phyloP scores from a whole-genome alignment of 805 yeast genomes.

The Ogataea angusta region DNA sequence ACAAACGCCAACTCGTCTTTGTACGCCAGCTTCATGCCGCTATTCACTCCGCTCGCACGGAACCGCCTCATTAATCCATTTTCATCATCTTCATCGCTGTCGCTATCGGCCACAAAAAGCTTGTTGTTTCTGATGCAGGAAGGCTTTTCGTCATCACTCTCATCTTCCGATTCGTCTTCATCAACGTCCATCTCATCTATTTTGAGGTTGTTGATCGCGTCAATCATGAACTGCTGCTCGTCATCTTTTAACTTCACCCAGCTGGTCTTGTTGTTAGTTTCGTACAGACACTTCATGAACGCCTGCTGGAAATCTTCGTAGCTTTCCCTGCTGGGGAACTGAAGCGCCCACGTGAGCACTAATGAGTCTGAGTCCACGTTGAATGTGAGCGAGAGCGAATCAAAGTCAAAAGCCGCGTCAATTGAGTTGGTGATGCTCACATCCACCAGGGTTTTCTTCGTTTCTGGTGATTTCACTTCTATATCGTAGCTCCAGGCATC shows the following conservation, averaged over 20 bases:
- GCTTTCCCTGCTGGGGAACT: conserved; percentile 41
- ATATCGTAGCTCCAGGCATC: conserved; percentile 55
- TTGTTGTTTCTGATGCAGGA: conserved; percentile 2
- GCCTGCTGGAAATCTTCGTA: conserved; percentile 51
- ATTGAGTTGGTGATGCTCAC: conserved; percentile 45
- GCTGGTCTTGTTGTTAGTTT: conserved; percentile 46
- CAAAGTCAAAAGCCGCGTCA: conserved; percentile 65
- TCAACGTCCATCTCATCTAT: conserved; percentile 30
- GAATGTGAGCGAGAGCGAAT: conserved; percentile 59
- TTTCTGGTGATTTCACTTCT: conserved; percentile 34
- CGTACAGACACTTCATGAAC: conserved; percentile 59
- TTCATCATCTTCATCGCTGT: conserved; percentile 24
- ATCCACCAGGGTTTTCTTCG: conserved; percentile 34
- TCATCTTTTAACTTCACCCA: conserved; percentile 43
- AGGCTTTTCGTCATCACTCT: conserved; percentile 29
- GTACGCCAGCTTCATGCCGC: conserved; percentile 67
- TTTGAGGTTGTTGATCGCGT: conserved; percentile 45
- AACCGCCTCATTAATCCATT: conserved; percentile 19
- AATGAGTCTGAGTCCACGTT: conserved; percentile 43
- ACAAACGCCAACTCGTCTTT: conserved; percentile 73
- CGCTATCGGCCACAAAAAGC: conserved; percentile 24
- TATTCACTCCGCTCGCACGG: conserved; percentile 40
- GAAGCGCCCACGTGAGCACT: conserved; percentile 61
- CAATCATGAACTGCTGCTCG: conserved; percentile 56
- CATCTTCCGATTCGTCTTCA: conserved; percentile 26